Evolutionary conservation across 2,329 filamentous ascomycete species (phyloP).

Genomic region (Aspergillus terreus): DNA sequence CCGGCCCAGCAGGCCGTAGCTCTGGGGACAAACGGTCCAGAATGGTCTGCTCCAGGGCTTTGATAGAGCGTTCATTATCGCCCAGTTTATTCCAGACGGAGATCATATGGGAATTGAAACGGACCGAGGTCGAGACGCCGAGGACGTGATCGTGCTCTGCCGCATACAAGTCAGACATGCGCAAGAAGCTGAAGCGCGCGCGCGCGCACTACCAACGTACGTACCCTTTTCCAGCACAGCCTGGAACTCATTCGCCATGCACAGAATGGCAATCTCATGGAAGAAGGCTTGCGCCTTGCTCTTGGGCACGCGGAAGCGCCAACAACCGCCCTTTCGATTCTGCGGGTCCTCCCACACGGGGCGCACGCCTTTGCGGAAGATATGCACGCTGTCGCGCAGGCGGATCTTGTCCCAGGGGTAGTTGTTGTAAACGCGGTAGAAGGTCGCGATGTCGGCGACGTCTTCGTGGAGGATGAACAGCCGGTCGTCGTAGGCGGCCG

Average conservation of each 20-base stretch:
- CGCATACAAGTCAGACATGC: too few species aligned
- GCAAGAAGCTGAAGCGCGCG: neutral
- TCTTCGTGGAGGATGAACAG: constrained; percentile 39
- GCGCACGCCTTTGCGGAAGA: constrained; percentile 74
- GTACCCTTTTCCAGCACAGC: constrained; percentile 75
- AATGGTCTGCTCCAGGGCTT: constrained; percentile 69
- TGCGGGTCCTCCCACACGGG: constrained; percentile 83
- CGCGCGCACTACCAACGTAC: constrained; percentile 41
- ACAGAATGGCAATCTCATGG: constrained; percentile 33
- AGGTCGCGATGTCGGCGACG: constrained; percentile 47
- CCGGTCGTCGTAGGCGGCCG: constrained; percentile 27
- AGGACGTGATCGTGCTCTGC: constrained; percentile 79
- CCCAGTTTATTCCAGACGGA: constrained; percentile 91
- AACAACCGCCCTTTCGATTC: constrained; percentile 80
- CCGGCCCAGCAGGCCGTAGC: constrained; percentile 62
- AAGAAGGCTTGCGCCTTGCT: constrained; percentile 54
- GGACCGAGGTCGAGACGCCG: constrained; percentile 79
- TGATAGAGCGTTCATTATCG: constrained; percentile 72
- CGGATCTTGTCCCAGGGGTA: constrained; percentile 72
- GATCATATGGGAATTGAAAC: constrained; percentile 85
- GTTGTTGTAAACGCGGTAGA: constrained; percentile 80
- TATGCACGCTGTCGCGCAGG: constrained; percentile 72
- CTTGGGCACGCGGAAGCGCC: constrained; percentile 89
- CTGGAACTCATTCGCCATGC: constrained; percentile 39
- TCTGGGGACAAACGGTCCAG: constrained; percentile 70